Evolutionary conservation across 495 filamentous ascomycete genomes (phyloP).

Genomic region (Pyronema omphalodes): DNA sequence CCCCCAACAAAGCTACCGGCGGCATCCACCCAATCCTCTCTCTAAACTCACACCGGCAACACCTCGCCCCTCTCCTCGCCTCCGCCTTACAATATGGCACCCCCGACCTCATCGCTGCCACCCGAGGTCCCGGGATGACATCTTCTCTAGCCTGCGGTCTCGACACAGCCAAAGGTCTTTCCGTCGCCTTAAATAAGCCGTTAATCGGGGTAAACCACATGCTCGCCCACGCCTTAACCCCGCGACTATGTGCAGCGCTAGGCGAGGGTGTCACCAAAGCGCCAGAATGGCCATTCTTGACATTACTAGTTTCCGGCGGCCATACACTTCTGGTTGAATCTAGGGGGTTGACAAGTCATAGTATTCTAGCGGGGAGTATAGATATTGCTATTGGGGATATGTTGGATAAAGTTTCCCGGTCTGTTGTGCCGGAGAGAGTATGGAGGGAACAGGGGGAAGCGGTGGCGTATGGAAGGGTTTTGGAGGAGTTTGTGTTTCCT

Average conservation of each 20-base stretch:
- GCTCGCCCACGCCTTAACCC: constrained; percentile 87
- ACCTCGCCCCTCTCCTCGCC: constrained; percentile 45
- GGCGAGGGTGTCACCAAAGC: not conserved
- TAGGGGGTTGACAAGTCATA: constrained; percentile 42
- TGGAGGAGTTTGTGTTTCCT: constrained; percentile 67
- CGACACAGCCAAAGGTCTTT: constrained; percentile 73
- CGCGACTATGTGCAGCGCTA: constrained; percentile 55
- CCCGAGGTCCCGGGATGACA: constrained; percentile 77
- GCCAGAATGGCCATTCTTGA: constrained; percentile 62
- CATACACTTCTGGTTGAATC: constrained; percentile 77
- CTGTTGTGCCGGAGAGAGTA: constrained; percentile 40
- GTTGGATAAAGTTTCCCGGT: constrained; percentile 69
- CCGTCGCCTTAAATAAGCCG: constrained; percentile 62
- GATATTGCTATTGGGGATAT: constrained; percentile 73
- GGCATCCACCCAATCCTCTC: constrained; percentile 66
- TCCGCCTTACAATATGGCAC: constrained; percentile 38
- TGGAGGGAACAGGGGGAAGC: constrained; percentile 8
- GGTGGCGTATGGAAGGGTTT: constrained; percentile 56
- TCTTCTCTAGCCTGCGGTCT: constrained; percentile 55
- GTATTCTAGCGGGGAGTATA: constrained; percentile 45
- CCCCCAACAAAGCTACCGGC: constrained; percentile 46
- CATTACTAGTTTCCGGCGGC: constrained; percentile 78
- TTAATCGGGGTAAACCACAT: constrained; percentile 84
- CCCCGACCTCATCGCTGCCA: constrained; percentile 71
- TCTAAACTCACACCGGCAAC: constrained; percentile 50